Evolutionary conservation across 345 rosid genomes (phyloP).

Genomic region (Hibiscus tridactylites): DNA sequence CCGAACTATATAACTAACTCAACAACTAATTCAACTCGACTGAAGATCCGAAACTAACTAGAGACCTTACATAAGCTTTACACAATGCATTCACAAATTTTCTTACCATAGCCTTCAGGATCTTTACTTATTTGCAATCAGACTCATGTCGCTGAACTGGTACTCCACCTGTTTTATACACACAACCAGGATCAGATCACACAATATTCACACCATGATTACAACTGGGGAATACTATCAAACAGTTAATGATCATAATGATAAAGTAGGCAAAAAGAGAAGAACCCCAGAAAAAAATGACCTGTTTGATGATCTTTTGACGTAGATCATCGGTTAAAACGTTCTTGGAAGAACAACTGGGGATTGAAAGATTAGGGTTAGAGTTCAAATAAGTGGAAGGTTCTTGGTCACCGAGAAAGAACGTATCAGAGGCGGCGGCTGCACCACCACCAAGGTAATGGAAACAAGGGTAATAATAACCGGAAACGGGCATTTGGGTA

Average conservation of each 20-base stretch:
- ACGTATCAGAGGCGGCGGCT: slow-evolving; percentile 61
- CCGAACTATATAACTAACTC: no score
- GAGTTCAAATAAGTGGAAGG: slow-evolving; percentile 43
- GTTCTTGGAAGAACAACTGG: slow-evolving; percentile 43
- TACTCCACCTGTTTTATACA: slow-evolving; percentile 58
- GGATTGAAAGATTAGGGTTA: slow-evolving; percentile 35
- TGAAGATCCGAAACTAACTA: no score
- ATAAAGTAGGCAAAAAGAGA: neutral
- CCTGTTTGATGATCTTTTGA: slow-evolving; percentile 85
- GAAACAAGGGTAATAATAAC: slow-evolving; percentile 64
- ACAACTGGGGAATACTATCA: no score
- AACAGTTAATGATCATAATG: no score
- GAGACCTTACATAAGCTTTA: no score
- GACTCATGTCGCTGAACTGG: slow-evolving; percentile 84
- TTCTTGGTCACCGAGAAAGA: slow-evolving; percentile 66
- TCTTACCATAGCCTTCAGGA: slow-evolving; percentile 84
- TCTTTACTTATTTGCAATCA: slow-evolving; percentile 80
- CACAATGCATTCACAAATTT: neutral
- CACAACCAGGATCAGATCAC: neutral
- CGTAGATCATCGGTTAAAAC: slow-evolving; percentile 67
- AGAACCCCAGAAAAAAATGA: slow-evolving; percentile 3
- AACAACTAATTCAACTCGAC: no score
- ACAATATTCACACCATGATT: no score
- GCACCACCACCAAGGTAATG: slow-evolving; percentile 45
- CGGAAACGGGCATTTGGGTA: slow-evolving; percentile 41